These are phyloP conservation scores for Eremochloa ophiuroides DNA, from an alignment of 176 grass and related monocot species.

Conservation along the genomic window DNA sequence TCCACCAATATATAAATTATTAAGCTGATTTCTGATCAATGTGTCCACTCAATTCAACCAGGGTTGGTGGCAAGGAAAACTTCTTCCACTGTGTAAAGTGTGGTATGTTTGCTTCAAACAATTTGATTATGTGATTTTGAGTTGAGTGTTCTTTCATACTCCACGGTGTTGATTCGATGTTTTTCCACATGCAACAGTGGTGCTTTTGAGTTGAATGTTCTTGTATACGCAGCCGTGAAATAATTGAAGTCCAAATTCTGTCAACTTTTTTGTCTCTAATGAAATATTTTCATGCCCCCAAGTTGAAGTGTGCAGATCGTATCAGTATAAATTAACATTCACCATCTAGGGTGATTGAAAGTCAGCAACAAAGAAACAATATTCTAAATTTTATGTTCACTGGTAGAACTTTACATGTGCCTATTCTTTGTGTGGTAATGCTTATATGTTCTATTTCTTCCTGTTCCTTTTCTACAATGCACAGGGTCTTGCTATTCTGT, in stretches of 20 bases:
- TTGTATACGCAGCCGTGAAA: not conserved
- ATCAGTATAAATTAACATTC: not conserved
- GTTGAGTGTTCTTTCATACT: constrained; percentile 3
- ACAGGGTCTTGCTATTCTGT: constrained; percentile 81
- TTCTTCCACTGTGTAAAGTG: constrained; percentile 93
- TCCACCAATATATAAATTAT: not conserved
- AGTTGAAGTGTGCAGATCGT: not conserved
- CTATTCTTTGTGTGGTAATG: not conserved
- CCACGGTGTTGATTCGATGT: not conserved
- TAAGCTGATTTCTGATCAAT: constrained; percentile 7
- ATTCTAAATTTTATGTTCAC: not conserved
- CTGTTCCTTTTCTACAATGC: constrained; percentile 15
- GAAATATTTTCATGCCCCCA: not conserved
- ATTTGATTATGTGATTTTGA: constrained; percentile 24
- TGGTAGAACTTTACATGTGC: not conserved
- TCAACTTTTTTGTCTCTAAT: not conserved
- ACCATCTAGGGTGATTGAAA: not conserved
- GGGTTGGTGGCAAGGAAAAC: constrained; percentile 92
- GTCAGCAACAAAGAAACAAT: not conserved
- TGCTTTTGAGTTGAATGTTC: constrained; percentile 4
- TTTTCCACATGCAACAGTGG: not conserved
- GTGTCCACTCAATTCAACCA: constrained; percentile 40
- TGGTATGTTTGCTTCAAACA: constrained; percentile 51
- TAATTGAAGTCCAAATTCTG: not conserved
- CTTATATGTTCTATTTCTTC: not conserved